phyloP scores from a whole-genome alignment of 306 rosid species.

The Sicyos baderoa region DNA sequence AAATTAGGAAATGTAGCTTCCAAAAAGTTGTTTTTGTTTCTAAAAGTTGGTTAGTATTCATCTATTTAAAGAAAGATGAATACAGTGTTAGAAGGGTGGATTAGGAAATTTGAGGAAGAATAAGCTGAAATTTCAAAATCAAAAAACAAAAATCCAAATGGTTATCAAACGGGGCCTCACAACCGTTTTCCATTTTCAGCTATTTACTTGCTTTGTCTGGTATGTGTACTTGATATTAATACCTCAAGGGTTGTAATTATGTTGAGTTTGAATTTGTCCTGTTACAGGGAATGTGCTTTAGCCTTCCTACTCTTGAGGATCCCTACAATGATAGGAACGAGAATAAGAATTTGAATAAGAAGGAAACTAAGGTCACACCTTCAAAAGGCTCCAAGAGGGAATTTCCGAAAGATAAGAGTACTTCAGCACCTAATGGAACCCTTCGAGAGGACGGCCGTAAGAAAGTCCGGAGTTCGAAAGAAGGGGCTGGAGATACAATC shows the following conservation, averaged over 20 bases:
- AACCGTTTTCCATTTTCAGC: background rate
- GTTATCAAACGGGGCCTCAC: too few species aligned
- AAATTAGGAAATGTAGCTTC: too few species aligned
- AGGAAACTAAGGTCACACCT: conserved; percentile 22
- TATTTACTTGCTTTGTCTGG: background rate
- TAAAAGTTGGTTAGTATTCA: too few species aligned
- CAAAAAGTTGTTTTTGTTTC: too few species aligned
- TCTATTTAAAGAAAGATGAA: too few species aligned
- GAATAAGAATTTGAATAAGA: conserved; percentile 32
- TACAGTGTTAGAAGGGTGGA: too few species aligned
- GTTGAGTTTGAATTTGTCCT: conserved; percentile 11
- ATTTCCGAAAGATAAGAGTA: conserved; percentile 33
- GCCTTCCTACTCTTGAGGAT: conserved; percentile 75
- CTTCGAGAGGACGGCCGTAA: conserved; percentile 19
- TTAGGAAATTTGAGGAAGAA: too few species aligned
- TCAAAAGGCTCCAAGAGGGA: conserved; percentile 24
- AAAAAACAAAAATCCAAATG: too few species aligned
- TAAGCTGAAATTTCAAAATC: too few species aligned
- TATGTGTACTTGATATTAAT: background rate
- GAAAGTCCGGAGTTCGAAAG: conserved; percentile 22
- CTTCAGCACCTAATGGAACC: conserved; percentile 16
- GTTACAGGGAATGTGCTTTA: conserved; percentile 87
- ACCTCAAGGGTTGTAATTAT: background rate
- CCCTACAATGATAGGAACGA: conserved; percentile 75
- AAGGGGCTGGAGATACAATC: background rate